Evolutionary conservation across 169 alveolate species (phyloP).

Genomic region (Miamiensis avidus): DNA sequence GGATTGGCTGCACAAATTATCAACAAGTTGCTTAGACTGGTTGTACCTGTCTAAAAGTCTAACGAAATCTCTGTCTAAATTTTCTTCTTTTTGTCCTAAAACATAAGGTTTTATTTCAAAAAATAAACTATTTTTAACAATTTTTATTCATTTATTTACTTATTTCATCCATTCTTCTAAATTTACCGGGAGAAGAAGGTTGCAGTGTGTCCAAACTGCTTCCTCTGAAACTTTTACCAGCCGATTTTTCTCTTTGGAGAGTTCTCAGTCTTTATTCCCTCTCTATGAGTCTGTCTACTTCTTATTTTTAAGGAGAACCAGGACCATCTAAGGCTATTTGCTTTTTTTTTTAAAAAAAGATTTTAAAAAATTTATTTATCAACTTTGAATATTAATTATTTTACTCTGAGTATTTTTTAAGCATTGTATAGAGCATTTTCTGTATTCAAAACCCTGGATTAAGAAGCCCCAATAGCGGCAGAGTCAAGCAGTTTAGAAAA

Average conservation of each 20-base stretch:
- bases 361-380: too few relatives aligned
- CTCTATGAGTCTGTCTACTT: background rate
- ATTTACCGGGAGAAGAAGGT: background rate
- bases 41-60: constrained; percentile 26
- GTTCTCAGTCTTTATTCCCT: background rate
- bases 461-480: background rate
- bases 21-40: constrained; percentile 18
- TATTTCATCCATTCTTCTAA: background rate
- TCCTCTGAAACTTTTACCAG: background rate
- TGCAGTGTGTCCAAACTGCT: background rate
- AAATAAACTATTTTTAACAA: too few relatives aligned
- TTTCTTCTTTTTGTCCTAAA: constrained; percentile 13
- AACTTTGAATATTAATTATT: too few relatives aligned
- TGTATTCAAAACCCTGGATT: background rate
- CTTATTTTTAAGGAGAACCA: background rate
- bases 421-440: background rate
- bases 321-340: background rate
- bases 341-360: background rate
- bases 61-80: constrained; percentile 15
- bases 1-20: background rate
- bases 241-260: background rate
- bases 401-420: background rate
- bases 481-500: background rate
- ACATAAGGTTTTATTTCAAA: background rate
- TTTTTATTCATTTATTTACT: background rate